Base-by-base conservation (phyloP, 345 rosid species). In the Corchorus capsularis region DNA sequence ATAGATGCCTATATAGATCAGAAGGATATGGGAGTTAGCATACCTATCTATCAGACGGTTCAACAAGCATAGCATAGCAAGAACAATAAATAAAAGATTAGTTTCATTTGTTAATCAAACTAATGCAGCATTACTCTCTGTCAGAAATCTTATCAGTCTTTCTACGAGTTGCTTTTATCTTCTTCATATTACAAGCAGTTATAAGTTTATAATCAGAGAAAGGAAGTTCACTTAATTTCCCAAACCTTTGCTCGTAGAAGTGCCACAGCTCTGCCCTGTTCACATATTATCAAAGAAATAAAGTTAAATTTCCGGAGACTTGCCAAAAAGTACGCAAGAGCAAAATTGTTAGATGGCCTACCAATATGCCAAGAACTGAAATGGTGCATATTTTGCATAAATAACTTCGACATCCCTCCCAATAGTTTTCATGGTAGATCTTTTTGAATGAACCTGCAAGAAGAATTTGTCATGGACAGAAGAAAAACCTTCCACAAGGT, bases 191-290 rank as follows among this genome's bases (percentile, higher is more conserved):
- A 66, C 84, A 81, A 68, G 87, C 86, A 8, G 89, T 84, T 61
- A 86, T 82, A 59, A 81, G 82, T 64, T 82, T 81, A 72, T 86
- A 88, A 69, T 75, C 71, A 16, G 86, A 74, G 65, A 55, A n/a
- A 20, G 84, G 83, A 83, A 88, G 70, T 69, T 73, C 80, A 55
- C 82, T 84, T 22, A 86, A 22, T 62, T 79, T 81, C 69, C 87
- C 89, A 75, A 87, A 87, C 45, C 82, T 82, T 77, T 82, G 73
- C 81, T 80, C 85, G 0, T 86, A 87, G 67, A 75, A 84, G 78
- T 86, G 79, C 89, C 89, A 85, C 47, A 87, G 11, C 19, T 87
- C 91, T 55, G 85, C 84, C 91, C 89, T 87, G 83, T 64, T 62
- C 73, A 77, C 41, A 63, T 52, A 15, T 63, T 35, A 49, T 17